These are phyloP conservation scores for Thyridium curvatum DNA, from an alignment of 2,329 filamentous ascomycete genomes.

Conservation along the genomic window DNA sequence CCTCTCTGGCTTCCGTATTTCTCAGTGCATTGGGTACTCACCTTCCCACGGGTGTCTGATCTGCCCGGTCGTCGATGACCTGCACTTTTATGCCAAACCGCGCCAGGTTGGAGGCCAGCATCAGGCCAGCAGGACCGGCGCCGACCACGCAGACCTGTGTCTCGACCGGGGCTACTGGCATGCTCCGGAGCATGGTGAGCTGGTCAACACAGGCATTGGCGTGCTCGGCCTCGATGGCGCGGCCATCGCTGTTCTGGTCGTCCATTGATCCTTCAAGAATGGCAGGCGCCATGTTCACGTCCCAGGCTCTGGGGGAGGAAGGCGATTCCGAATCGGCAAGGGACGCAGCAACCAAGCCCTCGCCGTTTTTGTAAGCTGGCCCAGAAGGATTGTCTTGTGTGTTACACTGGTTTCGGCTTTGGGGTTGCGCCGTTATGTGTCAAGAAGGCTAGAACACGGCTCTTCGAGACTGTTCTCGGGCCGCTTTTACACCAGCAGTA, in stretches of 20 bases:
- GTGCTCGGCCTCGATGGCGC: slow-evolving; percentile 19
- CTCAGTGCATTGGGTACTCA: not conserved
- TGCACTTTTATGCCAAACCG: slow-evolving; percentile 51
- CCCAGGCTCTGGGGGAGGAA: too few species aligned
- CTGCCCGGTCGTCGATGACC: slow-evolving; percentile 51
- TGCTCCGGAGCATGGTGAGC: slow-evolving; percentile 41
- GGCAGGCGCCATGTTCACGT: slow-evolving; percentile 25
- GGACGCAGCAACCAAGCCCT: too few species aligned
- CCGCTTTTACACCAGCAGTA: too few species aligned
- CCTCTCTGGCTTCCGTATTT: not conserved
- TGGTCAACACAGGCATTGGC: slow-evolving; percentile 30
- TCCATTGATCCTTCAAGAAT: slow-evolving; percentile 25
- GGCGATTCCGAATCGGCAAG: too few species aligned
- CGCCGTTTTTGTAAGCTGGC: too few species aligned
- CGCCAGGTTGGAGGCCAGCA: slow-evolving; percentile 48
- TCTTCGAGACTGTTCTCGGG: too few species aligned
- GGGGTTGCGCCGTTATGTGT: too few species aligned
- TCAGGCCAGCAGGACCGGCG: slow-evolving; percentile 49
- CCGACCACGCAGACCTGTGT: slow-evolving; percentile 41
- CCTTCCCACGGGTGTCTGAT: slow-evolving; percentile 50
- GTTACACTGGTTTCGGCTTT: too few species aligned
- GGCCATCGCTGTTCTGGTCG: slow-evolving; percentile 18
- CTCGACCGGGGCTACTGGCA: slow-evolving; percentile 36
- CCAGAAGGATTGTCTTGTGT: too few species aligned
- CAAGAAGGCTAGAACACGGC: too few species aligned